These are phyloP conservation scores for Cystobasidiaceae sp. DNA, from an alignment of 1,284 basidiomycete genomes.

Conservation along the genomic window DNA sequence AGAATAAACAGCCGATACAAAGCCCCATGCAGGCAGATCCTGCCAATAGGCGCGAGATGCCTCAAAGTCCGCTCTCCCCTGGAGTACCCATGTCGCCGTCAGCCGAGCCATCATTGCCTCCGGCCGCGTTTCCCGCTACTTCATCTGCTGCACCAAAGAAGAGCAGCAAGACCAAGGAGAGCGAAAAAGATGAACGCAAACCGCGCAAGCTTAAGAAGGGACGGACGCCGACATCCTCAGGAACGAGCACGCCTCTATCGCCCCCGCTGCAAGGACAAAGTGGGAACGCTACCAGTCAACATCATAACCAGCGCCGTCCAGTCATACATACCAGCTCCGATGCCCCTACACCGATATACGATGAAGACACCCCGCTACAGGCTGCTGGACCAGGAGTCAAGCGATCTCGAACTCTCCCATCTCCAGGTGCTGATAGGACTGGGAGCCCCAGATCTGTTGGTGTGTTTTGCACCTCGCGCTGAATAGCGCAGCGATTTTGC, in stretches of 20 bases:
- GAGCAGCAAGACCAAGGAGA: background rate
- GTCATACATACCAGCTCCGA: conserved; percentile 4
- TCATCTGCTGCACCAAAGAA: background rate
- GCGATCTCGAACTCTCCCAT: conserved; percentile 18
- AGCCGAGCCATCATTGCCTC: background rate
- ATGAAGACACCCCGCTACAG: conserved; percentile 15
- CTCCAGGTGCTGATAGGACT: background rate
- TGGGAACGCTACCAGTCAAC: background rate
- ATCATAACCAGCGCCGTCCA: background rate
- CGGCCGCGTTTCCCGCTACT: background rate
- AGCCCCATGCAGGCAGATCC: too few species aligned
- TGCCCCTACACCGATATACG: conserved; percentile 24
- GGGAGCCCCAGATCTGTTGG: conserved; percentile 18
- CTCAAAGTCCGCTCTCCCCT: too few species aligned
- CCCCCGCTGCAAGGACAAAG: background rate
- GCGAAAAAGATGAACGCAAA: background rate
- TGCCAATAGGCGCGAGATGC: too few species aligned
- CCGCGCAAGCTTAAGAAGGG: conserved; percentile 26
- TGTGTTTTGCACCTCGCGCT: conserved; percentile 10
- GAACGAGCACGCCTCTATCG: conserved; percentile 10
- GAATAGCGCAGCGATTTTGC: background rate
- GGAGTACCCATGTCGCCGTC: background rate
- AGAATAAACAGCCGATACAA: too few species aligned
- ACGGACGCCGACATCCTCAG: conserved; percentile 6
- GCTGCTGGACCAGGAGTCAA: conserved; percentile 9